These are phyloP conservation scores for Colletotrichum spinosum DNA, from an alignment of 2,329 filamentous ascomycete species.

Conservation along the genomic window DNA sequence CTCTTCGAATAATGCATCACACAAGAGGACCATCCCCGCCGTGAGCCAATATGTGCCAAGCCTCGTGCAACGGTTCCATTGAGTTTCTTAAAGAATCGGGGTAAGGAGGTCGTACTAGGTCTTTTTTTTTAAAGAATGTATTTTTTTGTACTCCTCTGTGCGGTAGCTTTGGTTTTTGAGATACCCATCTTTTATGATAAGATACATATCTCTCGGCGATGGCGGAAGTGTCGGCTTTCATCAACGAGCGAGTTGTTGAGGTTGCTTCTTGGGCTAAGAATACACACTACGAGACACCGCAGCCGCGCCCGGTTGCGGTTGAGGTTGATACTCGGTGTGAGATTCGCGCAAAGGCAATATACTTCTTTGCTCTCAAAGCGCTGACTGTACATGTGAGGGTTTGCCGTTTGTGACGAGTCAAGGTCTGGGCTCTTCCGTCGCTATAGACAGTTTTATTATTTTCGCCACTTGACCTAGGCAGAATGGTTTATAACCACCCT, in stretches of 20 bases:
- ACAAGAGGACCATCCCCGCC: constrained; percentile 6
- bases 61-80: constrained; percentile 27
- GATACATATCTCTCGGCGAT: constrained; percentile 3
- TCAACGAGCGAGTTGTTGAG: constrained; percentile 27
- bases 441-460: too few relatives aligned
- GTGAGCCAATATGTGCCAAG: constrained; percentile 3
- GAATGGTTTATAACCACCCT: too few relatives aligned
- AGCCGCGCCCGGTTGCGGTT: constrained; percentile 7
- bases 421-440: too few relatives aligned
- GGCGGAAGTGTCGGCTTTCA: constrained; percentile 26
- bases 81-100: constrained; percentile 19
- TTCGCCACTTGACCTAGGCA: too few relatives aligned
- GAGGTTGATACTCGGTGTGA: neutral
- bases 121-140: constrained; percentile 14
- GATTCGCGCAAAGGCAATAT: constrained; percentile 13
- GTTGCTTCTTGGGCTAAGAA: neutral
- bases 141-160: constrained; percentile 22
- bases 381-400: too few relatives aligned
- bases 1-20: constrained; percentile 12
- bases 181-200: constrained; percentile 39
- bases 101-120: constrained; percentile 9
- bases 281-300: neutral
- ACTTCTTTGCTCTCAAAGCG: constrained; percentile 22
- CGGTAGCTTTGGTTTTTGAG: constrained; percentile 38
- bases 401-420: too few relatives aligned